phyloP scores from a whole-genome alignment of 305 asterid species.

The Galium porrigens region DNA sequence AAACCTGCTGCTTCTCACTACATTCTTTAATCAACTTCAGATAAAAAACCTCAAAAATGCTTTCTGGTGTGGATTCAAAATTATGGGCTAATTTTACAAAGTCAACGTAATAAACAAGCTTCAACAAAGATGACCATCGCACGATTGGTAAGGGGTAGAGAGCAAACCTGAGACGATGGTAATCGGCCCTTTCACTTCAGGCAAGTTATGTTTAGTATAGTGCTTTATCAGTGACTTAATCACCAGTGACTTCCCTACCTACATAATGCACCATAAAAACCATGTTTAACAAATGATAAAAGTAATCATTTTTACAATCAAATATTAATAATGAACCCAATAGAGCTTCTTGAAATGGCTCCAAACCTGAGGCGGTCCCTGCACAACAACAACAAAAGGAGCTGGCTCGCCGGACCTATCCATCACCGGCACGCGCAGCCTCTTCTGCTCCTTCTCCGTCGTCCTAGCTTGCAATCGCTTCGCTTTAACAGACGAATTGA shows the following conservation, averaged over 20 bases:
- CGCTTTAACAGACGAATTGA: constrained; percentile 64
- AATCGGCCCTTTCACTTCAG: constrained; percentile 92
- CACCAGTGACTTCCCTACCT: constrained; percentile 91
- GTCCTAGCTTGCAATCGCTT: constrained; percentile 62
- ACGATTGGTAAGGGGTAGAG: neutral
- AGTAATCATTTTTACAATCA: neutral
- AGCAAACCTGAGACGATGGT: constrained; percentile 79
- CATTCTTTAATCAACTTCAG: neutral
- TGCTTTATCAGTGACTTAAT: constrained; percentile 77
- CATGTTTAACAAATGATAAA: neutral
- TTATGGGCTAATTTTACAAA: neutral
- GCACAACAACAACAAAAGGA: constrained; percentile 77
- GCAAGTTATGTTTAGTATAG: constrained; percentile 76
- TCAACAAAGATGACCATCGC: neutral
- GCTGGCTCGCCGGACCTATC: constrained; percentile 88
- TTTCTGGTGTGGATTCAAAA: neutral
- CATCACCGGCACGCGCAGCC: constrained; percentile 72
- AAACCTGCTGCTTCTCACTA: neutral
- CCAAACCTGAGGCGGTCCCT: constrained; percentile 87
- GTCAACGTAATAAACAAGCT: neutral
- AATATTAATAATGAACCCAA: neutral
- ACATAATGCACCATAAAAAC: constrained; percentile 13
- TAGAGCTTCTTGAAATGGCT: neutral
- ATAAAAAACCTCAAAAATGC: neutral
- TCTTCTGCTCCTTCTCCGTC: constrained; percentile 84